Evolutionary conservation across 805 yeast species (phyloP).

Genomic region (Myxozyma neglecta): DNA sequence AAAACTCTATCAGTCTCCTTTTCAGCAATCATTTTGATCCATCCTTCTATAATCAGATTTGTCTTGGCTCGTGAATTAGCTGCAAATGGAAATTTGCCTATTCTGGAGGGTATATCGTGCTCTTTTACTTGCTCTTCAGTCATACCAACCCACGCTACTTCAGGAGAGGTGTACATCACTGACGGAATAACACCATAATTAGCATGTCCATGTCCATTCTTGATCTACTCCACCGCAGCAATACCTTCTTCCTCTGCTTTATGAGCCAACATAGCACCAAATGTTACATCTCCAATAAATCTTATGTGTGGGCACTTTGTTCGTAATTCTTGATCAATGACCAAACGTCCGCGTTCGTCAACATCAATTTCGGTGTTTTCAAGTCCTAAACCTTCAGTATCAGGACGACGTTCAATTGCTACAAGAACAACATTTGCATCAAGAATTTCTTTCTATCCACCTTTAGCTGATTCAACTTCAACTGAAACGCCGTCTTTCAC

Average conservation of each 20-base stretch:
- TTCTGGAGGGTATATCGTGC: slow-evolving; percentile 91
- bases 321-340: slow-evolving; percentile 54
- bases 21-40: slow-evolving; percentile 92
- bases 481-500: slow-evolving; percentile 85
- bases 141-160: slow-evolving; percentile 99
- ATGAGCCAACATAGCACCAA: slow-evolving; percentile 99
- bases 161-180: slow-evolving; percentile 99
- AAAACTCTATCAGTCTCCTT: slow-evolving; percentile 94
- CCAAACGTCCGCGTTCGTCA: slow-evolving; percentile 85
- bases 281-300: slow-evolving; percentile 98
- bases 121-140: slow-evolving; percentile 91
- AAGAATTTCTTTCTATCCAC: slow-evolving; percentile 72
- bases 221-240: slow-evolving; percentile 94
- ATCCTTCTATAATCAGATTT: slow-evolving; percentile 93
- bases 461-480: slow-evolving; percentile 85
- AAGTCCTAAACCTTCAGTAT: slow-evolving; percentile 82
- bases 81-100: slow-evolving; percentile 97
- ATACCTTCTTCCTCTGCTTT: slow-evolving; percentile 99
- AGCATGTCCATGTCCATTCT: slow-evolving; percentile 93
- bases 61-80: slow-evolving; percentile 99
- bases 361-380: slow-evolving; percentile 87
- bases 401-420: slow-evolving; percentile 99
- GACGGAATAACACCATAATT: slow-evolving; percentile 97
- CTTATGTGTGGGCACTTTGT: slow-evolving; percentile 91
- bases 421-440: slow-evolving; percentile 93